phyloP scores from a whole-genome alignment of 331 rosid genomes.

The Spiraea crenata region DNA sequence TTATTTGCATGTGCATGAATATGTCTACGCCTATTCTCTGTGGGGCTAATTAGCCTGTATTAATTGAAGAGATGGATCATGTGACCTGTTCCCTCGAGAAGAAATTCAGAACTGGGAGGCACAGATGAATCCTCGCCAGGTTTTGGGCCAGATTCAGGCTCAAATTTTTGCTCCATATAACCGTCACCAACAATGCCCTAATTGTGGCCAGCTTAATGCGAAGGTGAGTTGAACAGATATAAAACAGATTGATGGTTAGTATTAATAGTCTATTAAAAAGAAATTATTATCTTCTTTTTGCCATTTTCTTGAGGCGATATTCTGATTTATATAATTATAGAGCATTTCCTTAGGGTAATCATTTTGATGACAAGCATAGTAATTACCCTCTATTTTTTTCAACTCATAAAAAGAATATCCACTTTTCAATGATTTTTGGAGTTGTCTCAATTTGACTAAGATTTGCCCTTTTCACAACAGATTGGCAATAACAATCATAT shows the following conservation, averaged over 20 bases:
- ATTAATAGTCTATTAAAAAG: not conserved
- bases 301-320: not conserved
- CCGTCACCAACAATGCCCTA: slow-evolving; percentile 51
- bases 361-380: not conserved
- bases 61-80: slow-evolving; percentile 55
- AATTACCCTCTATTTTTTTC: not conserved
- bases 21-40: slow-evolving; percentile 5
- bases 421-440: not conserved
- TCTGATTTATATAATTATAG: not conserved
- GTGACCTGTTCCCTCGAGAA: slow-evolving; percentile 75
- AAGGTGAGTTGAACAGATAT: slow-evolving; percentile 53
- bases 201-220: slow-evolving; percentile 77
- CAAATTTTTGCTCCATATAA: slow-evolving; percentile 40
- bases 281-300: not conserved
- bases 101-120: slow-evolving; percentile 57
- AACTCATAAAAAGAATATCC: too few relatives aligned
- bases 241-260: not conserved
- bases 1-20: slow-evolving; percentile 14
- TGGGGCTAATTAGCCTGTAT: slow-evolving; percentile 19
- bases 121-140: slow-evolving; percentile 58
- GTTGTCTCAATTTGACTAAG: slow-evolving; percentile 18
- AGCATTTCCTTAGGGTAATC: too few relatives aligned
- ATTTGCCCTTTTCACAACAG: slow-evolving; percentile 41
- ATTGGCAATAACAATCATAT: slow-evolving; percentile 84
- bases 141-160: slow-evolving; percentile 58